A percentile compares a stretch with the other conserved stretches of the same genome.
Conservation (phyloP, 139 green algal species). For the Micromonas pusilla region DNA sequence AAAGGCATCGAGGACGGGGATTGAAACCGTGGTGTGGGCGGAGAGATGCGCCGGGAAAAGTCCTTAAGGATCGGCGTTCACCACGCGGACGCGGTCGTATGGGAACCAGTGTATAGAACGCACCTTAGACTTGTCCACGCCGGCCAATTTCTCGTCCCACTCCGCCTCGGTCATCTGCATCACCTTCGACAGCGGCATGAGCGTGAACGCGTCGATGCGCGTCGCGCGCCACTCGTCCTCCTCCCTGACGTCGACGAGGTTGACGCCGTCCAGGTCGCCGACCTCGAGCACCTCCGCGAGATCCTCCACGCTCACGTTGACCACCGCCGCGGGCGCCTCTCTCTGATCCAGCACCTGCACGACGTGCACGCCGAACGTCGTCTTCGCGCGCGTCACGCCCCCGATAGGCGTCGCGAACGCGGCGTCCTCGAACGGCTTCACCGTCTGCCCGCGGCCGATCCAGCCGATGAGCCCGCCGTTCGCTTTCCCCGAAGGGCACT, state of each 20-base stretch:
- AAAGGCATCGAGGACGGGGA: too few relatives aligned
- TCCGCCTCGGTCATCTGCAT: too few relatives aligned
- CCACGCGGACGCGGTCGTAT: too few relatives aligned
- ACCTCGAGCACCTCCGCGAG: background rate
- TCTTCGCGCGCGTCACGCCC: background rate
- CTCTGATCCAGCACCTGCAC: background rate
- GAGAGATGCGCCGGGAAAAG: too few relatives aligned
- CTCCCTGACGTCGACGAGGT: conserved; percentile 13
- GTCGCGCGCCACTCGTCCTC: background rate
- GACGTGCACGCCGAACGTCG: background rate
- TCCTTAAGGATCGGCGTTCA: too few relatives aligned
- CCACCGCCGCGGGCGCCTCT: background rate
- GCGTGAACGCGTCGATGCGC: background rate
- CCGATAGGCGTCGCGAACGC: conserved; percentile 7
- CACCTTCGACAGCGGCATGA: background rate
- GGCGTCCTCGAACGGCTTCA: background rate
- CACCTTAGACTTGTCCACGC: too few relatives aligned
- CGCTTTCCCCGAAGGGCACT: background rate
- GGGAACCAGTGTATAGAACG: too few relatives aligned
- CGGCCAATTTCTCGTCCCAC: too few relatives aligned
- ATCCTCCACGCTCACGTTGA: background rate
- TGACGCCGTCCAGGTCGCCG: background rate
- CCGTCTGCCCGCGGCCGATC: background rate
- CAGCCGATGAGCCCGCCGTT: background rate
- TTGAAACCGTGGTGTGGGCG: too few relatives aligned